Percentiles rank a stretch among this genome's conserved stretches.
These are phyloP conservation scores for Saccharum officinarum DNA, from an alignment of 176 grass and related monocot genomes.

Conservation along the genomic window DNA sequence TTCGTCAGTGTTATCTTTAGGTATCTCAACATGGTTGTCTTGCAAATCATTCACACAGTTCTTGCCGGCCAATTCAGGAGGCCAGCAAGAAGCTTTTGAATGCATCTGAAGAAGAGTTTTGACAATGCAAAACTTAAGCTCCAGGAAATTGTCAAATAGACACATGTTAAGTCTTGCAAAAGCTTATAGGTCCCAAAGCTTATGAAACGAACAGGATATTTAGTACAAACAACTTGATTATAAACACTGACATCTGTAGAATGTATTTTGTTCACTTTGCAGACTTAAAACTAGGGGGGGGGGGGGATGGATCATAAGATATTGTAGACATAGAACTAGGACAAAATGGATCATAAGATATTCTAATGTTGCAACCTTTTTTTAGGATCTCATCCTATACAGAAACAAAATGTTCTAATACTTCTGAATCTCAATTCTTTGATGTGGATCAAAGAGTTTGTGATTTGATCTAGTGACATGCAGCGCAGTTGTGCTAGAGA, in stretches of 20 bases:
- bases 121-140: constrained; percentile 9
- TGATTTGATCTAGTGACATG: neutral
- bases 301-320: no score
- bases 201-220: constrained; percentile 5
- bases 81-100: constrained; percentile 41
- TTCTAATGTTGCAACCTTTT: neutral
- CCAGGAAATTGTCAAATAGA: neutral
- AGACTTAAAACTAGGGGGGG: no score
- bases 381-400: neutral
- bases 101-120: constrained; percentile 38
- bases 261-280: no score
- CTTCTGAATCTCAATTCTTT: neutral
- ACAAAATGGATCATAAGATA: neutral
- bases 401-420: neutral
- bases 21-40: constrained; percentile 53
- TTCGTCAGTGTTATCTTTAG: constrained; percentile 62
- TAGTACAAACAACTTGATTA: neutral
- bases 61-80: constrained; percentile 37
- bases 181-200: neutral
- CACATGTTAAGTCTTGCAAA: neutral
- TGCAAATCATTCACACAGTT: constrained; percentile 1
- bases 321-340: neutral
- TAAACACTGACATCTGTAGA: neutral
- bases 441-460: neutral
- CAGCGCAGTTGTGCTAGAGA: neutral